A percentile compares a stretch with the other conserved stretches of the same genome.
Conservation (phyloP, 805 yeast genomes). For the Schwanniomyces pseudopolymorphus region DNA sequence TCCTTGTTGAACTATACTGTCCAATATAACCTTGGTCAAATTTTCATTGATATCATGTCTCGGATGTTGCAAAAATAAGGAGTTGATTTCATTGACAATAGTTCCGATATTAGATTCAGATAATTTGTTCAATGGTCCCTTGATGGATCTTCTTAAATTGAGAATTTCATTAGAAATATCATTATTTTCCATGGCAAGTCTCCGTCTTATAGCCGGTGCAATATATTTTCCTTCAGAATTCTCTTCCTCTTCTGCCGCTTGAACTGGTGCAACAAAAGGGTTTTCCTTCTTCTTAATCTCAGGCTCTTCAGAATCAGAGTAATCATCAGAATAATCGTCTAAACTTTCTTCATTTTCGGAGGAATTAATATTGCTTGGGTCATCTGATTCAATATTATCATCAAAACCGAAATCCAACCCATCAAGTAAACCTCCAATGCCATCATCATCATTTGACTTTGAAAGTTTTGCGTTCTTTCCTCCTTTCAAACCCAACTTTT, state of each 20-base stretch:
- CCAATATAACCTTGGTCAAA: slow-evolving; percentile 61
- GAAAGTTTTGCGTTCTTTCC: slow-evolving; percentile 47
- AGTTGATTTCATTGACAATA: slow-evolving; percentile 68
- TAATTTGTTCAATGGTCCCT: slow-evolving; percentile 83
- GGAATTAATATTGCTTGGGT: slow-evolving; percentile 13
- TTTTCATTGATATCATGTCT: slow-evolving; percentile 77
- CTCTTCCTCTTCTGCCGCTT: slow-evolving; percentile 9
- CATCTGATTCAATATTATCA: slow-evolving; percentile 13
- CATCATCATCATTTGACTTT: slow-evolving; percentile 64
- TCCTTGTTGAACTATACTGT: slow-evolving; percentile 61
- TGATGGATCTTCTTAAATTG: slow-evolving; percentile 57
- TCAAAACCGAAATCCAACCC: slow-evolving; percentile 59
- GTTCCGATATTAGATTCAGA: slow-evolving; percentile 80
- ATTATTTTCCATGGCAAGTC: slow-evolving; percentile 40
- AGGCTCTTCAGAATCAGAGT: slow-evolving; percentile 15
- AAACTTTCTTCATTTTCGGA: slow-evolving; percentile 13
- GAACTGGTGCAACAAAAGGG: slow-evolving; percentile 66
- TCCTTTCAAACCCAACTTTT: slow-evolving; percentile 67
- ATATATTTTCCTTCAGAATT: slow-evolving; percentile 49
- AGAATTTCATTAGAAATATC: slow-evolving; percentile 38
- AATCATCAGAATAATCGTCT: slow-evolving; percentile 16
- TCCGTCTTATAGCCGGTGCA: slow-evolving; percentile 83
- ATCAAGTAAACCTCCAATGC: slow-evolving; percentile 78
- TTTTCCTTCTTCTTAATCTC: slow-evolving; percentile 49
- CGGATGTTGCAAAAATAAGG: slow-evolving; percentile 63